Evolutionary conservation across 768 basidiomycete species (phyloP).

Genomic region (Hemileccinum impolitum): DNA sequence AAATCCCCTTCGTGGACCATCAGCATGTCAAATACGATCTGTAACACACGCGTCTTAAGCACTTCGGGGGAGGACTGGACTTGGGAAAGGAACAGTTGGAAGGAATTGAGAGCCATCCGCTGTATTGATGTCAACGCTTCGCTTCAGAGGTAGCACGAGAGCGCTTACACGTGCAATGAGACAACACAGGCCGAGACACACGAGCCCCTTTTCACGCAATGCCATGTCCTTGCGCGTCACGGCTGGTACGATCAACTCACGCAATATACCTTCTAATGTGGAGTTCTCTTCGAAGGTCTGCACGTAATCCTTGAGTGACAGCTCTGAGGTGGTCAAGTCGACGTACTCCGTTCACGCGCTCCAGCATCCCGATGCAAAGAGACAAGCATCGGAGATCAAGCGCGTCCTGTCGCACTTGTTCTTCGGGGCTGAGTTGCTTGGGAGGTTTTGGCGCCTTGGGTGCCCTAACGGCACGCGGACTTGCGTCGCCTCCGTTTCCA

Average conservation of each 20-base stretch:
- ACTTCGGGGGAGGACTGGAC: constrained; percentile 59
- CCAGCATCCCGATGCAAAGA: constrained; percentile 79
- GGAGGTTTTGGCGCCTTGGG: constrained; percentile 20
- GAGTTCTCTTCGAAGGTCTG: constrained; percentile 66
- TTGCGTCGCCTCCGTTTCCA: constrained; percentile 4
- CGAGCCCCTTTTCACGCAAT: constrained; percentile 63
- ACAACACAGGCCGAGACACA: constrained; percentile 68
- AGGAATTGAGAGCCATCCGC: constrained; percentile 44
- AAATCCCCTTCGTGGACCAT: constrained; percentile 77
- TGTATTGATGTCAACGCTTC: neutral
- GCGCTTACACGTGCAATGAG: constrained; percentile 55
- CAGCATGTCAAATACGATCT: constrained; percentile 80
- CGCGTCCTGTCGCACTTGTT: constrained; percentile 52
- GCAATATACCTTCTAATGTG: constrained; percentile 59
- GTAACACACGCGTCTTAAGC: constrained; percentile 67
- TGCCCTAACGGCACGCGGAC: constrained; percentile 5
- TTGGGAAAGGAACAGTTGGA: constrained; percentile 82
- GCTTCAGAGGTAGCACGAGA: neutral
- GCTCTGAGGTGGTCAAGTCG: neutral
- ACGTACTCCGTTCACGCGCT: constrained; percentile 80
- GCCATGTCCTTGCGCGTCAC: constrained; percentile 81
- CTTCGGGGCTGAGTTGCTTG: constrained; percentile 53
- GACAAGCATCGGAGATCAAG: constrained; percentile 74
- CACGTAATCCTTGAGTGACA: neutral
- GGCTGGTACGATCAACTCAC: constrained; percentile 88